These are phyloP conservation scores for Asparagopsis taxiformis DNA, from an alignment of 31 red algal species.

Conservation along the genomic window DNA sequence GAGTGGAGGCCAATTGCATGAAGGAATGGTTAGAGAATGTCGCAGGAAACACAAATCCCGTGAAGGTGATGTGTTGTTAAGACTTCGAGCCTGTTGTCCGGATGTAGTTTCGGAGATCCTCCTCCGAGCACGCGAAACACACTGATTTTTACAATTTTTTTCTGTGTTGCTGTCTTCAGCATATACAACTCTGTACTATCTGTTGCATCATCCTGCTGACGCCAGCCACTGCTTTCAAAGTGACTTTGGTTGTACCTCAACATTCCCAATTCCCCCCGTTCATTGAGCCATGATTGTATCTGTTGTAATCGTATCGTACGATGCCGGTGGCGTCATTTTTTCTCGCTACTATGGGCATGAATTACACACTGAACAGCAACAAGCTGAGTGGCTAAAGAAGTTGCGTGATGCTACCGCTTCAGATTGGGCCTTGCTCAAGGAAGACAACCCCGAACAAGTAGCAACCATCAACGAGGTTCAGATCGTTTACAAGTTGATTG, in stretches of 20 bases:
- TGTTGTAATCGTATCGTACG: conserved; percentile 75
- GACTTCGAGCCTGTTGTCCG: too few species aligned
- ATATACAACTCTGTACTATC: too few species aligned
- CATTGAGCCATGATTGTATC: conserved; percentile 61
- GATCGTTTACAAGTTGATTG: conserved; percentile 73
- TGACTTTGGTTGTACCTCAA: background rate
- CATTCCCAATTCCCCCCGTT: background rate
- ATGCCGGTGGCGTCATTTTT: conserved; percentile 80
- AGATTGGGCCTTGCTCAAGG: conserved; percentile 73
- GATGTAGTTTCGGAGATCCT: too few species aligned
- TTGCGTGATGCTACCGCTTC: conserved; percentile 70
- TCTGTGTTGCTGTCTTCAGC: too few species aligned
- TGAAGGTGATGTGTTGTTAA: too few species aligned
- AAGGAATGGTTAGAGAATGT: too few species aligned
- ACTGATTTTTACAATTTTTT: too few species aligned
- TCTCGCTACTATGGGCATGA: conserved; percentile 75
- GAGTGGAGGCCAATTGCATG: too few species aligned
- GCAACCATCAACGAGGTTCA: conserved; percentile 70
- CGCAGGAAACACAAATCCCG: too few species aligned
- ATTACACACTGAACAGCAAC: conserved; percentile 64
- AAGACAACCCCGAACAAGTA: conserved; percentile 80
- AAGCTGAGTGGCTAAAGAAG: conserved; percentile 80
- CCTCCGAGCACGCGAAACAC: too few species aligned
- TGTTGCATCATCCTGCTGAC: too few species aligned
- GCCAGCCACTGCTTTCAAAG: too few species aligned